Evolutionary conservation across 2,329 filamentous ascomycete genomes (phyloP).

Genomic region (Neophaeococcomyces mojaviensis): DNA sequence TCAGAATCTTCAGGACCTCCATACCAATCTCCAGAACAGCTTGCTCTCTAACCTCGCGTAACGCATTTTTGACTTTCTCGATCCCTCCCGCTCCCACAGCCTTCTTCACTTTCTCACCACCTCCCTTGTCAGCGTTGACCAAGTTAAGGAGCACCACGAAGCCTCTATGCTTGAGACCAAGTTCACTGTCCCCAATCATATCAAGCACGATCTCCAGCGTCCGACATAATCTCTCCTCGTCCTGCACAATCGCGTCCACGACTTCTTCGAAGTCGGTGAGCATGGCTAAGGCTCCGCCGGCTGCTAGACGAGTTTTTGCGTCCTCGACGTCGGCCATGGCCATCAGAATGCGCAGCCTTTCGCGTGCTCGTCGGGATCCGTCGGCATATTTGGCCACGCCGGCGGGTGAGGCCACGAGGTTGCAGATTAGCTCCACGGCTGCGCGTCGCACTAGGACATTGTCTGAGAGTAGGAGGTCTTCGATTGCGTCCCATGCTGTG

Average conservation of each 20-base stretch:
- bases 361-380: conserved; percentile 57
- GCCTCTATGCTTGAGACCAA: conserved; percentile 53
- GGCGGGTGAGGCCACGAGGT: conserved; percentile 51
- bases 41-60: conserved; percentile 60
- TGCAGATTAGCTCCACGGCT: conserved; percentile 82
- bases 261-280: conserved; percentile 71
- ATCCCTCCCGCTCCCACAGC: conserved; percentile 57
- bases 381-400: conserved; percentile 42
- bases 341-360: conserved; percentile 73
- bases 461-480: conserved; percentile 64
- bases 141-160: conserved; percentile 70
- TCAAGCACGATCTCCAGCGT: conserved; percentile 73
- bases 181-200: conserved; percentile 63
- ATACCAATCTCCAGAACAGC: conserved; percentile 66
- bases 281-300: conserved; percentile 80
- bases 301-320: conserved; percentile 67
- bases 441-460: conserved; percentile 74
- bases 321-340: conserved; percentile 85
- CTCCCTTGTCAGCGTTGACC: conserved; percentile 53
- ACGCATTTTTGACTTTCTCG: conserved; percentile 59
- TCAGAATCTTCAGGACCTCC: conserved; percentile 56
- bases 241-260: conserved; percentile 61
- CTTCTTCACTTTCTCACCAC: conserved; percentile 54
- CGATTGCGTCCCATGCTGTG: conserved; percentile 64
- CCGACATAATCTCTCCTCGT: conserved; percentile 43